phyloP scores from a whole-genome alignment of 805 yeast genomes.

The Candida nitratophila region DNA sequence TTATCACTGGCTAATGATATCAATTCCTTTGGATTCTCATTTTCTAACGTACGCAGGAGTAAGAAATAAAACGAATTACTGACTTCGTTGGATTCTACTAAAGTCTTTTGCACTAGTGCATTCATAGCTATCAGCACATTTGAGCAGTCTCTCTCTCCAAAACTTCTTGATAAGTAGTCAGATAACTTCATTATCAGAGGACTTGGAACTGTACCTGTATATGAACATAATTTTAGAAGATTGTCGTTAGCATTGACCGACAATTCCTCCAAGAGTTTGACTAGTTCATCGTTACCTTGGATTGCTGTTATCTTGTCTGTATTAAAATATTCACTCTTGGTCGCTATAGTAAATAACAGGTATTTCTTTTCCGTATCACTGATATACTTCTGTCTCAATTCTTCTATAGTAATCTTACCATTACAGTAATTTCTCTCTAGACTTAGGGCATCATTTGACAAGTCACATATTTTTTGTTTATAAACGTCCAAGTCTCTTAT shows the following conservation, averaged over 20 bases:
- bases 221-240: not conserved
- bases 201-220: not conserved
- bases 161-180: not conserved
- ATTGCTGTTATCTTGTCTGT: not conserved
- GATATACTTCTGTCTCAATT: not conserved
- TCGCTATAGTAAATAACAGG: not conserved
- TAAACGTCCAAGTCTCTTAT: not conserved
- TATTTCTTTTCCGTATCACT: not conserved
- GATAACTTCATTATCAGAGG: not conserved
- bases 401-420: not conserved
- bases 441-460: not conserved
- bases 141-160: not conserved
- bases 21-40: slow-evolving; percentile 8
- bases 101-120: not conserved
- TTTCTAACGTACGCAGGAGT: slow-evolving; percentile 17
- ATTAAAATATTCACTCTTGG: not conserved
- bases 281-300: too few species aligned
- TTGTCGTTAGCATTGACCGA: not conserved
- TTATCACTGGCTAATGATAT: slow-evolving; percentile 6
- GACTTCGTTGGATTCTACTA: not conserved
- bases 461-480: not conserved
- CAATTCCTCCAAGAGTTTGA: not conserved
- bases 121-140: not conserved
- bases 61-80: slow-evolving; percentile 9
- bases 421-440: not conserved